Evolutionary conservation across 2,329 filamentous ascomycete species (phyloP).

Genomic region (Aspergillus sp.): DNA sequence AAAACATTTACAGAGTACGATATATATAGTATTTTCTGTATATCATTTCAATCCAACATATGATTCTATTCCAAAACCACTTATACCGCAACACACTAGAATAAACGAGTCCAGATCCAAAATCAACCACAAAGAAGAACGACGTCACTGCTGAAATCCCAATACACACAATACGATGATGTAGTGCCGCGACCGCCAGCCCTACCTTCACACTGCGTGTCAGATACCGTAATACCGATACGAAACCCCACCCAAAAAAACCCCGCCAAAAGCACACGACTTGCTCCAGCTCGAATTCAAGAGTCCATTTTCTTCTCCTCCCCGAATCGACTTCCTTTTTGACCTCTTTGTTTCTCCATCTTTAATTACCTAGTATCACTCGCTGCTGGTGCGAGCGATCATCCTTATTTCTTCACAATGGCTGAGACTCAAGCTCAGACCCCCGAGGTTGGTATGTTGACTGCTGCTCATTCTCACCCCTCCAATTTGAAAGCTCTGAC

Average conservation of each 20-base stretch:
- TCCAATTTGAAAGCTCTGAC: slow-evolving; percentile 17
- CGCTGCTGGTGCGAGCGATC: slow-evolving; percentile 18
- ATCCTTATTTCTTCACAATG: slow-evolving; percentile 27
- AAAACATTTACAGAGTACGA: too few relatives aligned
- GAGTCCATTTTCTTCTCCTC: slow-evolving; percentile 10
- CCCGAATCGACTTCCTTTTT: slow-evolving; percentile 13
- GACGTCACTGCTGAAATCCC: too few relatives aligned
- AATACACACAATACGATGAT: too few relatives aligned
- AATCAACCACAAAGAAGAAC: too few relatives aligned
- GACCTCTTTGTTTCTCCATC: slow-evolving; percentile 11
- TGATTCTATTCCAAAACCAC: too few relatives aligned
- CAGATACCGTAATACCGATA: neutral
- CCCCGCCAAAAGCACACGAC: slow-evolving; percentile 20
- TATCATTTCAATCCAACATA: too few relatives aligned
- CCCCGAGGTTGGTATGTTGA: slow-evolving; percentile 38
- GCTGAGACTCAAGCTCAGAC: slow-evolving; percentile 26
- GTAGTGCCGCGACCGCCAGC: too few relatives aligned
- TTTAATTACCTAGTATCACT: slow-evolving; percentile 12
- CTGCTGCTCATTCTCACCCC: slow-evolving; percentile 14
- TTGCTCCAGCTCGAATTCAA: slow-evolving; percentile 12
- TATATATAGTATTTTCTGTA: too few relatives aligned
- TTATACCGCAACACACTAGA: too few relatives aligned
- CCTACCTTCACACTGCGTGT: too few relatives aligned
- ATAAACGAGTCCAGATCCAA: too few relatives aligned
- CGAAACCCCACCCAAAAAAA: neutral